Evolutionary conservation across 1,284 basidiomycete species (phyloP), one percentile per base, ranked within the genome.

Genomic region (Kalmanozyma brasiliensis): DNA sequence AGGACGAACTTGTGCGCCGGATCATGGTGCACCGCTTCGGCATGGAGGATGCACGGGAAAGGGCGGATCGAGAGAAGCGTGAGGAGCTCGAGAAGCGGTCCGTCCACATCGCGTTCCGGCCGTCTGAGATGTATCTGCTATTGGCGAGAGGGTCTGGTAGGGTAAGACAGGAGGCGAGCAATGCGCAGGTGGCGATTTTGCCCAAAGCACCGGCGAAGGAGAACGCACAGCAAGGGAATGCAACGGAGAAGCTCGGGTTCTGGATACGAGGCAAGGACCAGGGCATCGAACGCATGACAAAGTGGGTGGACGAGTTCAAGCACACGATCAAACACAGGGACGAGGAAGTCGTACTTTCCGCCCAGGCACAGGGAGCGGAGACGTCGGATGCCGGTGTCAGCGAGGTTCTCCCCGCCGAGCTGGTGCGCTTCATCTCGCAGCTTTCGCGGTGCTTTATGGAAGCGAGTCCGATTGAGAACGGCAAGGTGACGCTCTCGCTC

Each of bases 11-110:
- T 8, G 52, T 60, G 7, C 53, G 68, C 16, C 52, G 63, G 1
- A 66, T 72, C 55, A 66, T 72, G 63, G 20, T 66, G 1, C 63
- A 66, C 34, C 49, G 68, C 1, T 72, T 72, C 30, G 44, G 59
- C n/a, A 62, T 72, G 63, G 59, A 52, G 17, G 68, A 72, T 34
- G 45, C 52, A 8, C 29, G 36, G 3, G 63, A 72, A 22, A 22
- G 53, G 17, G 46, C 52, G 14, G 63, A 72, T 9, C n/a, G 52
- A 32, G 45, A 58, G 29, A 52, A 52, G 34, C 23, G 44, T 1
- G 68, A 62, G 42, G 68, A 66, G n/a, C 26, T 52, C 10, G 43
- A 58, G 16, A 64, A 53, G 41, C 46, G 47, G 19, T 42, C 53
- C 29, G 59, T 53, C 1, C 60, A 44, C 30, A 38, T 67, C 20